A percentile compares a stretch with the other conserved stretches of the same genome.
phyloP scores from a whole-genome alignment of 192 early-diverging fungal genomes.

The Linnemannia schmuckeri region DNA sequence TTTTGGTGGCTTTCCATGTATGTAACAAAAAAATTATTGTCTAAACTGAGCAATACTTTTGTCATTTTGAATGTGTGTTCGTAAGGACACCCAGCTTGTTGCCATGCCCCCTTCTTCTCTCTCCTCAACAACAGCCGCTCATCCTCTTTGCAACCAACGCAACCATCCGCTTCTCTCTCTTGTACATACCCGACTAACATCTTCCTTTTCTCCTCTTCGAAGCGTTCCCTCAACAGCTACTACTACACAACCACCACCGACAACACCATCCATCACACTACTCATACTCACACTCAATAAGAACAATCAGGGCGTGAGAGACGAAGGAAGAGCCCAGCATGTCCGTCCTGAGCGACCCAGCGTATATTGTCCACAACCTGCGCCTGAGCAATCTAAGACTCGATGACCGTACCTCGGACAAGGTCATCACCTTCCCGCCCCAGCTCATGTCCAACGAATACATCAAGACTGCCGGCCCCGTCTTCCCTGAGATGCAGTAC shows the following conservation, averaged over 20 bases:
- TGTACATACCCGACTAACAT: background rate
- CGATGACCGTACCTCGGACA: constrained; percentile 78
- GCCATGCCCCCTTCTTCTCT: background rate
- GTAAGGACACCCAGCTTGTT: too few species aligned
- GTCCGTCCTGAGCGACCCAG: constrained; percentile 78
- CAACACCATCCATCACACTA: background rate
- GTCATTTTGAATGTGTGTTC: too few species aligned
- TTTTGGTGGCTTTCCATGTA: too few species aligned
- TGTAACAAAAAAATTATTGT: too few species aligned
- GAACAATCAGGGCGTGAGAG: background rate
- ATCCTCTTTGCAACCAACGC: background rate
- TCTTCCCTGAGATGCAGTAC: constrained; percentile 70
- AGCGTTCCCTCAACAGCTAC: background rate
- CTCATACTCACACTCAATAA: background rate
- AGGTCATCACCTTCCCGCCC: constrained; percentile 77
- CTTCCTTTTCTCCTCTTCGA: background rate
- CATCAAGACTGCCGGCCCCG: constrained; percentile 68
- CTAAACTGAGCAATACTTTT: too few species aligned
- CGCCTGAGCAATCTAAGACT: constrained; percentile 80
- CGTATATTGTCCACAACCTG: constrained; percentile 81
- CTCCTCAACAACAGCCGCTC: background rate
- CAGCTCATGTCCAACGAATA: constrained; percentile 71
- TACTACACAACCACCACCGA: background rate
- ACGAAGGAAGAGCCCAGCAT: constrained; percentile 48
- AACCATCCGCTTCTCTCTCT: background rate